phyloP scores from a whole-genome alignment of 352 stramenopile species.

The Phytophthora europaea region DNA sequence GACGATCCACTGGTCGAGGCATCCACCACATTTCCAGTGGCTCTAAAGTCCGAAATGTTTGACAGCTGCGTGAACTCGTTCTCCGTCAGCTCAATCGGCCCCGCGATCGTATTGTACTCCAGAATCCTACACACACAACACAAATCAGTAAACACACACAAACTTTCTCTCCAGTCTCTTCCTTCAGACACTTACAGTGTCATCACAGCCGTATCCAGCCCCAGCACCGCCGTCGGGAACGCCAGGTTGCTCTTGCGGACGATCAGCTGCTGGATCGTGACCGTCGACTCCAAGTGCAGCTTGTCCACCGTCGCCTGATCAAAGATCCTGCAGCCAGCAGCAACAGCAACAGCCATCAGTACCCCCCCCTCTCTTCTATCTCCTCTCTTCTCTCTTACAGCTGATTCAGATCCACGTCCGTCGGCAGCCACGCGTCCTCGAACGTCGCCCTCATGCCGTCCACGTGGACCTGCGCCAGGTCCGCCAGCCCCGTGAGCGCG shows the following conservation, averaged over 20 bases:
- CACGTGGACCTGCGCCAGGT: conserved; percentile 48
- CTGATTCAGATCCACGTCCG: conserved; percentile 38
- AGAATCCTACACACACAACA: conserved; percentile 34
- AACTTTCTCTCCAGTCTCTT: not conserved
- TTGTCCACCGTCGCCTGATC: conserved; percentile 44
- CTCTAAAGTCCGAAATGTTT: conserved; percentile 45
- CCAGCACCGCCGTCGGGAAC: conserved; percentile 56
- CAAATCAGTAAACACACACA: not conserved
- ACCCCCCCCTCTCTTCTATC: not conserved
- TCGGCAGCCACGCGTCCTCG: conserved; percentile 48
- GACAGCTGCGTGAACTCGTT: conserved; percentile 37
- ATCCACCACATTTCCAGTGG: conserved; percentile 43
- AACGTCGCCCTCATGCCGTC: conserved; percentile 55
- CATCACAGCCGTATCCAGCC: conserved; percentile 36
- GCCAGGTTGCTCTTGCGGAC: conserved; percentile 56
- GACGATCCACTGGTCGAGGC: conserved; percentile 16
- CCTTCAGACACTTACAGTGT: conserved; percentile 33
- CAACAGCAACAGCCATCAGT: not conserved
- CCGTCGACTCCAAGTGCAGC: conserved; percentile 44
- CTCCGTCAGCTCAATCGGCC: conserved; percentile 46
- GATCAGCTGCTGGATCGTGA: conserved; percentile 51
- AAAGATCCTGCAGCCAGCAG: conserved; percentile 48
- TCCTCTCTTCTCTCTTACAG: conserved; percentile 36
- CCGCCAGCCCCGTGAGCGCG: conserved; percentile 33
- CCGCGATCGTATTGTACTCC: conserved; percentile 47